Evolutionary conservation across 208 protist genomes (phyloP), one percentile per base, ranked within the genome.

Genomic region (Leishmania aethiopica): DNA sequence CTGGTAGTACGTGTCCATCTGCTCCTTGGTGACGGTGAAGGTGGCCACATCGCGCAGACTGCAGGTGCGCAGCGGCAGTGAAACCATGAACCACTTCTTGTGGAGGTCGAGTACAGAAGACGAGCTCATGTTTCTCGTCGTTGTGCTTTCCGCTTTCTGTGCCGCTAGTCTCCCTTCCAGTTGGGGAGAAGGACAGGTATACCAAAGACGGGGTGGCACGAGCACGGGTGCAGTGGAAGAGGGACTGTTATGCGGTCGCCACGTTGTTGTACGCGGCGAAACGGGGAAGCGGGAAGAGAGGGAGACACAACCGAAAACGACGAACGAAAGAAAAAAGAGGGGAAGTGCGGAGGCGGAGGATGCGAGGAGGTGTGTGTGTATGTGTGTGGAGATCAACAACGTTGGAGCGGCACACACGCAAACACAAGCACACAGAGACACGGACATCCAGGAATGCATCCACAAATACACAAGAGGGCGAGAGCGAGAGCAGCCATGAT

Each of bases 21-120:
- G 84, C 83, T 96, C 92, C 84, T 96, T 98, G 8, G 83, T 84
- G 22, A 89, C 88, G 35, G 69, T 90, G 78, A 86, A 86, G 66
- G 87, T 97, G 47, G 95, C 95, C 28, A 98, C 93, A 72, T 98
- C 95, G 82, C 96, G 95, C 17, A 98, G 88, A 81, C 93, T 98
- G 83, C 93, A 96, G 35, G 82, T 77, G n/a, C 89, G 87, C 69
- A 94, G 84, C 3, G 95, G 95, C 45, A 98, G 90, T 17, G 84
- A 79, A 51, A 95, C 91, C 69, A 91, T 82, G 69, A 90, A 95
- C 94, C 95, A 98, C 74, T 90, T 91, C 84, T 94, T 95, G 55
- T 89, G 82, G n/a, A 93, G 57, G 77, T 97, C 93, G 19, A 98
- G 89, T 15, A 95, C 84, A 28, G 91, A 83, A 6, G 77, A 83